Percentiles rank a stretch among this genome's conserved stretches.
Conservation (phyloP, 2,329 filamentous ascomycete genomes). For the Cordyceps militaris region DNA sequence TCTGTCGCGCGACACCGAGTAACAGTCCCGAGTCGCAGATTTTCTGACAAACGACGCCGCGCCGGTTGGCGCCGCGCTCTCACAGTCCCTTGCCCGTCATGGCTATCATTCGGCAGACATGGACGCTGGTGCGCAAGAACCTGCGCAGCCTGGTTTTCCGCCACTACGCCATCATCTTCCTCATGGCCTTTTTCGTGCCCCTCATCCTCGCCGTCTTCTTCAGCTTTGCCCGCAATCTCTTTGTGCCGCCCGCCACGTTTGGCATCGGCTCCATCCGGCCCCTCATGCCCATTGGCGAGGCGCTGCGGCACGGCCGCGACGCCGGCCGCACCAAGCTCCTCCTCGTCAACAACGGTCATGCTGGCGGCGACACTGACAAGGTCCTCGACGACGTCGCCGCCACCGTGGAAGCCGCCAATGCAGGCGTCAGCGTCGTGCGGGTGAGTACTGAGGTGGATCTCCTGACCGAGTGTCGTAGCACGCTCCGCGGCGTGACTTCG, state of each 20-base stretch:
- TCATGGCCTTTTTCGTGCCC: slow-evolving; percentile 54
- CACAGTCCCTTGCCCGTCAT: slow-evolving; percentile 33
- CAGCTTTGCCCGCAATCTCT: slow-evolving; percentile 72
- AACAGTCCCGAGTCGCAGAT: too few relatives aligned
- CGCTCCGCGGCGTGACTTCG: slow-evolving; percentile 56
- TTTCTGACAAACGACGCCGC: background rate
- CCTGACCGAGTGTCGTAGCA: slow-evolving; percentile 54
- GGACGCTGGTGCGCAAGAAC: slow-evolving; percentile 57
- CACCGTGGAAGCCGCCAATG: slow-evolving; percentile 45
- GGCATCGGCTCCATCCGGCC: slow-evolving; percentile 60
- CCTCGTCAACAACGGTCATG: slow-evolving; percentile 69
- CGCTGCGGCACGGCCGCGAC: slow-evolving; percentile 48
- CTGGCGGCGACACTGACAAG: slow-evolving; percentile 61
- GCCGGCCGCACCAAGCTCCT: slow-evolving; percentile 60
- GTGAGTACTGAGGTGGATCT: slow-evolving; percentile 52
- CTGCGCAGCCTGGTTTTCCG: slow-evolving; percentile 50
- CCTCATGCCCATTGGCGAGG: slow-evolving; percentile 58
- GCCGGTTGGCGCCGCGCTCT: background rate
- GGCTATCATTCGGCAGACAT: slow-evolving; percentile 49
- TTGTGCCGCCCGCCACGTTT: slow-evolving; percentile 67
- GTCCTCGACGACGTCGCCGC: slow-evolving; percentile 59
- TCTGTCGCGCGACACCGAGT: background rate
- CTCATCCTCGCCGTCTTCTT: slow-evolving; percentile 53
- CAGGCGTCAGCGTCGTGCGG: slow-evolving; percentile 49
- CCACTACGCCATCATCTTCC: slow-evolving; percentile 42